Evolutionary conservation across 495 filamentous ascomycete species (phyloP), one percentile per base, ranked within the genome.

Genomic region (Xylaria flabelliformis): DNA sequence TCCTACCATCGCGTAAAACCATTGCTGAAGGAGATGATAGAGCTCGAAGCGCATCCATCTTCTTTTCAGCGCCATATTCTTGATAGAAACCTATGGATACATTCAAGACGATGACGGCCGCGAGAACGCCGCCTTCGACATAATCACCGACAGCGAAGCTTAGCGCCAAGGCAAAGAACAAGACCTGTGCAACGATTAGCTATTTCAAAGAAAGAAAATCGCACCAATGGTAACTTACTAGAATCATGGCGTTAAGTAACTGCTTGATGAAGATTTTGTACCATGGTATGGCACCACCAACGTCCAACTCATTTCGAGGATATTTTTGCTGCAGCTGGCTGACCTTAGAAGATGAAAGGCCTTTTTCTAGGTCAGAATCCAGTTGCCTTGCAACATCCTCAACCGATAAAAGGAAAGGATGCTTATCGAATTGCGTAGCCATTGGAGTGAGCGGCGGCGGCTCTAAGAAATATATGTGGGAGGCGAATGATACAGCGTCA

Each of bases 21-120:
- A 84, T 88, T 39, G 94, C 94, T 72, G 90, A 90, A 63, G 94
- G 94, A 3, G 94, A 92, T 1, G 91, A 94, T 9, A 97, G 85
- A 39, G 90, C 89, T 48, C 92, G 84, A 15, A 97, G 85, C 29
- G 92, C 92, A 55, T 95, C 89, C 86, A 97, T 95, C 71, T 91
- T 94, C 83, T 95, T 92, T 77, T 95, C 93, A 32, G 94, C 94
- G 66, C 89, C 86, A 77, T 92, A 95, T 77, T 97, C 94, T 77
- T 97, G 93, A 61, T 87, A 88, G 83, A 96, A 97, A 19, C 90
- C 90, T 72, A 91, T 89, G n/a, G 89, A 82, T 41, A 95, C 91
- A 74, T 97, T 97, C 72, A 97, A 83, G 8, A 92, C 75, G 65
- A 97, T 94, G 78, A 97, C 93, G 36, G 89, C 91, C 6, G 91